Evolutionary conservation across 2,329 filamentous ascomycete species (phyloP).

Genomic region (Aquanectria penicillioides): DNA sequence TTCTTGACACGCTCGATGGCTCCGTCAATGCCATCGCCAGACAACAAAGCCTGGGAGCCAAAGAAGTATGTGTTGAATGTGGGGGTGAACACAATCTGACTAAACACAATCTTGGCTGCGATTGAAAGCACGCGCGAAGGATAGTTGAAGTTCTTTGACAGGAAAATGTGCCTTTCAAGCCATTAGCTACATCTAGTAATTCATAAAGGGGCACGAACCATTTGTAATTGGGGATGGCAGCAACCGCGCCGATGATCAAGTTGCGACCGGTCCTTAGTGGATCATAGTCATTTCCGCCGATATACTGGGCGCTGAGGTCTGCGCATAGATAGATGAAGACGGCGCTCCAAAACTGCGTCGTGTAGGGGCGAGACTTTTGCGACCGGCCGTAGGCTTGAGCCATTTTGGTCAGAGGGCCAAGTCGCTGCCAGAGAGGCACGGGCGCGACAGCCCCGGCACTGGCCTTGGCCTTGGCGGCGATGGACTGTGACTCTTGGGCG

Average conservation of each 20-base stretch:
- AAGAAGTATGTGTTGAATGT: slow-evolving; percentile 88
- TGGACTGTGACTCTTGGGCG: slow-evolving; percentile 29
- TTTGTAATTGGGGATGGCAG: slow-evolving; percentile 80
- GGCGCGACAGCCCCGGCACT: slow-evolving; percentile 25
- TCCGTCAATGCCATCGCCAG: slow-evolving; percentile 72
- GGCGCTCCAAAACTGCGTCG: slow-evolving; percentile 81
- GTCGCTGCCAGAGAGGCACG: slow-evolving; percentile 63
- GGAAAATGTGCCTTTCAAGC: slow-evolving; percentile 77
- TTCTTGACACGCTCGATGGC: slow-evolving; percentile 76
- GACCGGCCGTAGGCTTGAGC: slow-evolving; percentile 73
- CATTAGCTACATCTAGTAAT: not conserved
- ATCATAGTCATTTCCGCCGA: slow-evolving; percentile 73
- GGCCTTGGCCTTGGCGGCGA: slow-evolving; percentile 16
- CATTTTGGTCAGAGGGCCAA: slow-evolving; percentile 65
- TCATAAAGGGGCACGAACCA: slow-evolving; percentile 66
- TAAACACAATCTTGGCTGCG: slow-evolving; percentile 79
- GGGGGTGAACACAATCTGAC: slow-evolving; percentile 84
- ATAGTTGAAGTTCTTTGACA: slow-evolving; percentile 87
- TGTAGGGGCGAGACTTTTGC: slow-evolving; percentile 77
- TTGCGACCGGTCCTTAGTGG: slow-evolving; percentile 75
- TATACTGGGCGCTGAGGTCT: slow-evolving; percentile 80
- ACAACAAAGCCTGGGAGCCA: slow-evolving; percentile 78
- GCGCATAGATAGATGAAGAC: slow-evolving; percentile 82
- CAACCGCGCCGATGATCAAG: slow-evolving; percentile 76
- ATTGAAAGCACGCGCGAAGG: slow-evolving; percentile 76